Evolutionary conservation across 2,329 filamentous ascomycete species (phyloP).

Genomic region (Colletotrichum abscissum): DNA sequence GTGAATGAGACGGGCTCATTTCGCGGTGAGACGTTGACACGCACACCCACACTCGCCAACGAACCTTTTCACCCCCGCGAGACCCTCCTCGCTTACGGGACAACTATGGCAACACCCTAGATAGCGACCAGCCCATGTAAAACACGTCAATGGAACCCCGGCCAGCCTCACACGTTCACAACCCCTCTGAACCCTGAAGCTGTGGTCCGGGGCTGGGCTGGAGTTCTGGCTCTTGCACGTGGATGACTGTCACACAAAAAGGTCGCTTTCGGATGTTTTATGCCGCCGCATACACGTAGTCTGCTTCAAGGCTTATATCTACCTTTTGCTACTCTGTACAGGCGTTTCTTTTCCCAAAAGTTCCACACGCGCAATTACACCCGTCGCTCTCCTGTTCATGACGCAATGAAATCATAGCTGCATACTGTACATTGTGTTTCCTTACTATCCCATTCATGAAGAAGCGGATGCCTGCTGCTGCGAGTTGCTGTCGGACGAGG

Average conservation of each 20-base stretch:
- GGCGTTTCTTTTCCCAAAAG: neutral
- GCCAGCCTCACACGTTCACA: neutral
- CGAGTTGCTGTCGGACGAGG: constrained; percentile 34
- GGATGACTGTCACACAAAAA: neutral
- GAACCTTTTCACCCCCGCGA: neutral
- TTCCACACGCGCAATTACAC: constrained; percentile 1
- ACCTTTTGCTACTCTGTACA: neutral
- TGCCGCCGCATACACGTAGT: neutral
- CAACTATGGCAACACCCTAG: neutral
- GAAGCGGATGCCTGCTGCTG: constrained; percentile 26
- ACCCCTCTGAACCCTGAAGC: neutral
- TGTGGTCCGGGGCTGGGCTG: neutral
- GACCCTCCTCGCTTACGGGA: neutral
- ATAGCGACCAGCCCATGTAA: neutral
- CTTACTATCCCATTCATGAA: neutral
- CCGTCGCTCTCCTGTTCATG: neutral
- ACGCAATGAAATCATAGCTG: neutral
- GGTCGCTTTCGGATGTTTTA: neutral
- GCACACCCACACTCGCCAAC: neutral
- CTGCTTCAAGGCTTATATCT: neutral
- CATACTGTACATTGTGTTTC: neutral
- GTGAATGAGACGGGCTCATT: neutral
- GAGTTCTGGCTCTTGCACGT: neutral
- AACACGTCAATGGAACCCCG: constrained; percentile 10
- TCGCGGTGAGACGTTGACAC: neutral